Evolutionary conservation across 768 basidiomycete genomes (phyloP), one percentile per base, ranked within the genome.

Genomic region (Jaapia argillacea): DNA sequence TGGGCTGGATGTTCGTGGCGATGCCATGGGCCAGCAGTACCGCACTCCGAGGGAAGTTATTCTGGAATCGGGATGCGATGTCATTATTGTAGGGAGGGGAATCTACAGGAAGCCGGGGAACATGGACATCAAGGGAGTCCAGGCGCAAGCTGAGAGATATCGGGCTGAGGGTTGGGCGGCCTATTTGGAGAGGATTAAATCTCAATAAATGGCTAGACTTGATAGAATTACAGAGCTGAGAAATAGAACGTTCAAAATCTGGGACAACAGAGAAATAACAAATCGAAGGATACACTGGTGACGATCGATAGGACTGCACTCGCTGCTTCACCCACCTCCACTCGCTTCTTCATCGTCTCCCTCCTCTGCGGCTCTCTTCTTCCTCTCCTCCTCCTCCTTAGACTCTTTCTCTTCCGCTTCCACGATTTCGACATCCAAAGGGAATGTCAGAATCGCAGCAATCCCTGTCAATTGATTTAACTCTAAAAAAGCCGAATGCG

Each of bases 71-170:
- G 93, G 91, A 23, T 88, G 88, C 59, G 96, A 99, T 64, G 75
- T 98, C 18, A 98, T 98, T 57, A 98, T 99, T 46, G 96, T 99
- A 37, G 96, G 96, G 23, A 70, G 96, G 47, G 96, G 96, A 0
- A 82, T 99, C 28, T 93, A 96, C 60, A 90, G 87, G 16, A 68
- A 72, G 36, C 67, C 68, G 12, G 65, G 64, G 24, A 63, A 65
- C 20, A 54, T 69, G 14, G 61, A 71, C 27, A 62, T 72, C 1
- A 64, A 65, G 7, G 70, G 72, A 42, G 75, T 79, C 26, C 65
- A 69, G 24, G 67, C 70, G 16, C 84, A 89, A 56, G 90, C 92
- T n/a, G 76, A 85, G 56, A 71, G 81, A 56, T 99, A 98, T 59
- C 76, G 72, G 60, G 63, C 63, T 37, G 90, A 81, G 49, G 94